Conservation (phyloP, 2,329 filamentous ascomycete species). For the Penicillium hordei region DNA sequence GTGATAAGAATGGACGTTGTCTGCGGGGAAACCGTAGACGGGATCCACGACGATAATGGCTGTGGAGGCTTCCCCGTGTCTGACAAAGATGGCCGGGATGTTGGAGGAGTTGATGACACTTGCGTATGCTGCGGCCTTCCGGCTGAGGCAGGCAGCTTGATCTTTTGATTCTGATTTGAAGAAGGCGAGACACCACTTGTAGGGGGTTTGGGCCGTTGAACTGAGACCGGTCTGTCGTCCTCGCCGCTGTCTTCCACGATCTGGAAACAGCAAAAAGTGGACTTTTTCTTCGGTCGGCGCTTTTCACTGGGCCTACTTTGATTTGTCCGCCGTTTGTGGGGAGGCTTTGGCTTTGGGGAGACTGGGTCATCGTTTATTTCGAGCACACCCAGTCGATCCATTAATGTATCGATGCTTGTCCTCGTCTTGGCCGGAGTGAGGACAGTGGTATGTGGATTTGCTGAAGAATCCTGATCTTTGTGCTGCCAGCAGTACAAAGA, state of each 20-base stretch:
- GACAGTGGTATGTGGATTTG: slow-evolving; percentile 15
- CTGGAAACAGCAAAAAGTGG: slow-evolving; percentile 36
- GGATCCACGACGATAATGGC: slow-evolving; percentile 66
- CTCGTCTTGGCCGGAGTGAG: slow-evolving; percentile 59
- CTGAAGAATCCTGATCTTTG: slow-evolving; percentile 70
- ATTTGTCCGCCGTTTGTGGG: slow-evolving; percentile 3
- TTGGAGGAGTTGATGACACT: slow-evolving; percentile 12
- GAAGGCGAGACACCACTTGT: slow-evolving; percentile 6
- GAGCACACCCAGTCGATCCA: slow-evolving; percentile 74
- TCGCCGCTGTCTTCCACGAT: slow-evolving; percentile 29
- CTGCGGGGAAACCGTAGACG: slow-evolving; percentile 63
- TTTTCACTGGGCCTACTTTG: slow-evolving; percentile 16
- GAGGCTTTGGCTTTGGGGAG: slow-evolving; percentile 7
- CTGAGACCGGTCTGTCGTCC: slow-evolving; percentile 27
- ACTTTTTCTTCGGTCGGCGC: slow-evolving; percentile 21
- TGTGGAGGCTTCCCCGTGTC: slow-evolving; percentile 27
- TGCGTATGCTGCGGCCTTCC: slow-evolving; percentile 9
- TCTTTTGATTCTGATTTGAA: slow-evolving; percentile 9
- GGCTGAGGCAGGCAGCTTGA: background rate
- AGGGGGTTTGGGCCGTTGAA: slow-evolving; percentile 17
- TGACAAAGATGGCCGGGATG: slow-evolving; percentile 15
- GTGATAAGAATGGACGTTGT: slow-evolving; percentile 69
- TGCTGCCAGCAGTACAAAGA: slow-evolving; percentile 89
- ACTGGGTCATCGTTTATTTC: slow-evolving; percentile 53
- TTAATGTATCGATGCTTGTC: slow-evolving; percentile 82